Evolutionary conservation across 148 eudicot genomes (phyloP).

Genomic region (Amaranthus hypochondriacus): DNA sequence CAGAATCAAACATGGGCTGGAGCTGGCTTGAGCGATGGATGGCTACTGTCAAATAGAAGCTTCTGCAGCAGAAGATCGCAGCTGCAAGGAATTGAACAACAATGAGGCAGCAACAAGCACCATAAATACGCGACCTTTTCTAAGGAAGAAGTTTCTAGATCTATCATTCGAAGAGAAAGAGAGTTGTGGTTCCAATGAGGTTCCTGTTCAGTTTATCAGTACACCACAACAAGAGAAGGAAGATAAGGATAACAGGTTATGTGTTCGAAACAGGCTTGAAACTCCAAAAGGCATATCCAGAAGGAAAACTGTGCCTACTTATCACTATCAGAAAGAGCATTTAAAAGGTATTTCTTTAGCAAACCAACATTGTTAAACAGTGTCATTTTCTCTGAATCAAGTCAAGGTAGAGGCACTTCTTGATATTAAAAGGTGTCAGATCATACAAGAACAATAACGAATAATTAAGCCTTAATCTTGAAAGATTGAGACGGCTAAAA

Average conservation of each 20-base stretch:
- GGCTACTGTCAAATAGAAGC: constrained; percentile 68
- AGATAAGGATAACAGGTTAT: constrained; percentile 24
- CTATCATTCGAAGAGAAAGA: constrained; percentile 66
- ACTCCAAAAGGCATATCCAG: constrained; percentile 37
- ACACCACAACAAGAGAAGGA: constrained; percentile 15
- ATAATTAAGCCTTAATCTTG: too few relatives aligned
- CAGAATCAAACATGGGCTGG: constrained; percentile 61
- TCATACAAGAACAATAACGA: too few relatives aligned
- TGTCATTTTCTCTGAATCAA: too few relatives aligned
- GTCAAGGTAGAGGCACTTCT: too few relatives aligned
- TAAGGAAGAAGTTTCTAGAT: constrained; percentile 35
- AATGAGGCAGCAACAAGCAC: constrained; percentile 20
- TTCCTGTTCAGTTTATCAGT: constrained; percentile 36
- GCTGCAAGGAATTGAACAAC: constrained; percentile 32
- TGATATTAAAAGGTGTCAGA: too few relatives aligned
- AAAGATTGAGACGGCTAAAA: too few relatives aligned
- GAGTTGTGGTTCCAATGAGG: constrained; percentile 88
- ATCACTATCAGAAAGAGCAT: constrained; percentile 31
- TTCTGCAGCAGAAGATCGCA: constrained; percentile 30
- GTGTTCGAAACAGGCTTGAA: constrained; percentile 28
- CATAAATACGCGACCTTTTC: constrained; percentile 25
- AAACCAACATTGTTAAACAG: not conserved
- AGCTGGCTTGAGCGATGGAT: constrained; percentile 94
- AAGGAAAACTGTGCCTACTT: constrained; percentile 43
- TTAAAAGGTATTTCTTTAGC: constrained; percentile 33